phyloP scores from a whole-genome alignment of 2,329 filamentous ascomycete genomes.

The Neonectria magnoliae region DNA sequence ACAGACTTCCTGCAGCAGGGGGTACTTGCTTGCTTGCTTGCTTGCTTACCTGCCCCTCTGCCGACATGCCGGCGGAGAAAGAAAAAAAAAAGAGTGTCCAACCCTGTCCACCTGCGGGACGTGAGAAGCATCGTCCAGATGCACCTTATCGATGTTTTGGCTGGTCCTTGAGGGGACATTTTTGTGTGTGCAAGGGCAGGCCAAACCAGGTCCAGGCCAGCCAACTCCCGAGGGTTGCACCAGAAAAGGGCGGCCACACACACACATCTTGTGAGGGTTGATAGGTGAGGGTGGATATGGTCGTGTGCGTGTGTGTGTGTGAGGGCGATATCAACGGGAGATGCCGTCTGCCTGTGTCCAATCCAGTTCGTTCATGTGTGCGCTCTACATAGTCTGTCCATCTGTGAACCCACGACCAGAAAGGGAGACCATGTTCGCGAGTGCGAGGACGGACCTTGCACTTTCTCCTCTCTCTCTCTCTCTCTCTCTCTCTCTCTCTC shows the following conservation, averaged over 20 bases:
- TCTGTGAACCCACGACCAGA: slow-evolving; percentile 10
- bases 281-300: background rate
- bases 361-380: background rate
- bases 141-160: slow-evolving; percentile 2
- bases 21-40: background rate
- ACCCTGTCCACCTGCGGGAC: slow-evolving; percentile 7
- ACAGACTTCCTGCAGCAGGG: slow-evolving; percentile 14
- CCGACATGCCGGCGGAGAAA: slow-evolving; percentile 2
- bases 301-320: background rate
- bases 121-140: background rate
- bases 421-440: background rate
- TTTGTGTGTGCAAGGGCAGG: slow-evolving; percentile 13
- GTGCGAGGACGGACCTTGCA: background rate
- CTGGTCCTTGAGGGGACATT: background rate
- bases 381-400: background rate
- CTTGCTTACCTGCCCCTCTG: background rate
- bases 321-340: slow-evolving; percentile 8
- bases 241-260: background rate
- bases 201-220: background rate
- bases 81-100: background rate
- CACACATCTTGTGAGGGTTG: background rate
- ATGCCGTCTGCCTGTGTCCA: background rate
- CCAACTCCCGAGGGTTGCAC: slow-evolving; percentile 16
- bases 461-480: background rate
- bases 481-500: background rate